Conservation (phyloP, 2,329 filamentous ascomycete species). For the Penicillium digitatum region DNA sequence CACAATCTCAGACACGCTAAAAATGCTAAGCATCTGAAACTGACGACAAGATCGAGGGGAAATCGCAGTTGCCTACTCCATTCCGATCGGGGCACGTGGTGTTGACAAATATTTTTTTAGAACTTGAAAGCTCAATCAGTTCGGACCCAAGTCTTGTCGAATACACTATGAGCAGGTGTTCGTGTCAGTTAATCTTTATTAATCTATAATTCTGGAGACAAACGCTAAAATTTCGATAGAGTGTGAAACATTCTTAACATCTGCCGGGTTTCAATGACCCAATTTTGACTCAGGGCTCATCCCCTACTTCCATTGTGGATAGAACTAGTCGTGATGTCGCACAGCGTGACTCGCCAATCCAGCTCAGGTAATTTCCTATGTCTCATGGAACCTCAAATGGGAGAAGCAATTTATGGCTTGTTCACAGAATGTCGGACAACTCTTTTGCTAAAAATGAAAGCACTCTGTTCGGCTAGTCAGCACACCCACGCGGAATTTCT, state of each 20-base stretch:
- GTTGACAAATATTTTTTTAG: neutral
- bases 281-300: neutral
- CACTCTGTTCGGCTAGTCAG: neutral
- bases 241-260: slow-evolving; percentile 2
- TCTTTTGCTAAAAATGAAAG: neutral
- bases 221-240: neutral
- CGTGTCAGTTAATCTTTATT: neutral
- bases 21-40: slow-evolving; percentile 11
- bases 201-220: neutral
- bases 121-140: neutral
- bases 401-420: neutral
- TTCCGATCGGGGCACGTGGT: slow-evolving; percentile 20
- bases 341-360: neutral
- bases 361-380: neutral
- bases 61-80: slow-evolving; percentile 7
- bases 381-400: neutral
- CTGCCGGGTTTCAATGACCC: neutral
- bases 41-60: slow-evolving; percentile 11
- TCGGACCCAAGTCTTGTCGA: neutral
- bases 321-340: neutral
- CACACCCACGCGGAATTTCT: slow-evolving; percentile 5
- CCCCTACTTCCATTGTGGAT: neutral
- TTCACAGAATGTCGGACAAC: neutral
- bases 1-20: slow-evolving; percentile 12
- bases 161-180: slow-evolving; percentile 1